Evolutionary conservation across 1,284 basidiomycete species (phyloP).

Genomic region (Bondarzewia mesenterica): DNA sequence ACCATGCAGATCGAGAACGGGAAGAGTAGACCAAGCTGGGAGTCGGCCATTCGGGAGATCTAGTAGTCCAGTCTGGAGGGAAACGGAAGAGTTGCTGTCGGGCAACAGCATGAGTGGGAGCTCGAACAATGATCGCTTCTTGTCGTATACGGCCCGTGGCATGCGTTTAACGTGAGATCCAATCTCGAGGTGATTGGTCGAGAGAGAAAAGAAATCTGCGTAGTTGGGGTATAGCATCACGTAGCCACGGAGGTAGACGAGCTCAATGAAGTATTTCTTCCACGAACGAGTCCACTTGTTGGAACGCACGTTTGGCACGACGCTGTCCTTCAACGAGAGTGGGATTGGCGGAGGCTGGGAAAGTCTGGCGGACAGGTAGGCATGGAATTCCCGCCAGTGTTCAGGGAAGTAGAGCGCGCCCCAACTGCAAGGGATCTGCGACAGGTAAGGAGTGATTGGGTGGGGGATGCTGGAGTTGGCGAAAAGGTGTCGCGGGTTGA

Average conservation of each 20-base stretch:
- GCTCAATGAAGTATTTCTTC: constrained; percentile 85
- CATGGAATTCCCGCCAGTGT: constrained; percentile 78
- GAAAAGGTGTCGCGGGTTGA: constrained; percentile 59
- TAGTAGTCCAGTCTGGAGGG: constrained; percentile 31
- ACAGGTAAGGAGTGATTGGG: constrained; percentile 64
- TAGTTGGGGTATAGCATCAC: constrained; percentile 85
- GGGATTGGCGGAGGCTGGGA: constrained; percentile 18
- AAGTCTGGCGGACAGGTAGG: constrained; percentile 62
- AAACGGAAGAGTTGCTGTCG: constrained; percentile 9
- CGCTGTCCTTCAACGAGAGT: constrained; percentile 26
- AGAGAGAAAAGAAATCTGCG: constrained; percentile 57
- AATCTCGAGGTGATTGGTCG: constrained; percentile 79
- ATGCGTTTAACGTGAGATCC: constrained; percentile 67
- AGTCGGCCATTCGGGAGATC: constrained; percentile 48
- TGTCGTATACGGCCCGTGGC: constrained; percentile 37
- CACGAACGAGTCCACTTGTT: constrained; percentile 75
- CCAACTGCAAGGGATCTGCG: constrained; percentile 83
- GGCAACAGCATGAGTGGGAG: constrained; percentile 58
- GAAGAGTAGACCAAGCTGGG: constrained; percentile 47
- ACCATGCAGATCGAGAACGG: constrained; percentile 66
- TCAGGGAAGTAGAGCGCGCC: constrained; percentile 85
- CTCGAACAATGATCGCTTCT: constrained; percentile 56
- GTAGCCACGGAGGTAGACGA: constrained; percentile 72
- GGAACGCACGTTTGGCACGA: constrained; percentile 70
- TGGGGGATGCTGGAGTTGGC: constrained; percentile 28